Conservation (phyloP, 1,139 yeast genomes). For the Saccharomycopsis crataegensis region DNA sequence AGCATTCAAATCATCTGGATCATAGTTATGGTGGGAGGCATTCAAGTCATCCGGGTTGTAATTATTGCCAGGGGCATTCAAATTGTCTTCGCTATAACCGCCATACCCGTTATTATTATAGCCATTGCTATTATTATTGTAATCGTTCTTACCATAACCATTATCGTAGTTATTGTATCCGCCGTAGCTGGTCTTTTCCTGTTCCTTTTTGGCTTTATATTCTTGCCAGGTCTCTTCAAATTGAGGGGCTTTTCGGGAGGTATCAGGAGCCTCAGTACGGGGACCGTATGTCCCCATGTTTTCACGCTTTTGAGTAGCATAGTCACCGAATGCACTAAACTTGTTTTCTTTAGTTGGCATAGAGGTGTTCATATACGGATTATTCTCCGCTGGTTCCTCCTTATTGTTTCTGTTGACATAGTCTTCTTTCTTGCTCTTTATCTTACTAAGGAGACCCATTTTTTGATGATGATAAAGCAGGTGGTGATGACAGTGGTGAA, state of each 20-base stretch:
- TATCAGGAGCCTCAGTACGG: background rate
- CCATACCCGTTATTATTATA: background rate
- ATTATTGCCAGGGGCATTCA: conserved; percentile 12
- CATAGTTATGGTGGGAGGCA: background rate
- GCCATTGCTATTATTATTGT: background rate
- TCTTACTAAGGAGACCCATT: conserved; percentile 3
- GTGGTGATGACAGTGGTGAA: too few species aligned
- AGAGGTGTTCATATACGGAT: conserved; percentile 10
- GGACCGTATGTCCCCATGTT: background rate
- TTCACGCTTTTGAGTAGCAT: conserved; percentile 8
- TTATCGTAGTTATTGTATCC: background rate
- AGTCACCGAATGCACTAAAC: conserved; percentile 13
- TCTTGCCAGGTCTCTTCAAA: conserved; percentile 7
- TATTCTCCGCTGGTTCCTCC: conserved; percentile 2
- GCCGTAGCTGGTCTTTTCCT: background rate
- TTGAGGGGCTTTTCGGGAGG: background rate
- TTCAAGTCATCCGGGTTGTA: conserved; percentile 7
- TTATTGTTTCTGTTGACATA: background rate
- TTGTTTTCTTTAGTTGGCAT: conserved; percentile 11
- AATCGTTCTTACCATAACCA: background rate
- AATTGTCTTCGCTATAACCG: conserved; percentile 12
- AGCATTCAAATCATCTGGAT: conserved; percentile 5
- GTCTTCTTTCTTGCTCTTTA: background rate
- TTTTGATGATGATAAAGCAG: background rate
- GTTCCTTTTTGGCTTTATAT: background rate